Base-by-base conservation (phyloP, 192 early-diverging fungal species). In the Lobosporangium transversale region DNA sequence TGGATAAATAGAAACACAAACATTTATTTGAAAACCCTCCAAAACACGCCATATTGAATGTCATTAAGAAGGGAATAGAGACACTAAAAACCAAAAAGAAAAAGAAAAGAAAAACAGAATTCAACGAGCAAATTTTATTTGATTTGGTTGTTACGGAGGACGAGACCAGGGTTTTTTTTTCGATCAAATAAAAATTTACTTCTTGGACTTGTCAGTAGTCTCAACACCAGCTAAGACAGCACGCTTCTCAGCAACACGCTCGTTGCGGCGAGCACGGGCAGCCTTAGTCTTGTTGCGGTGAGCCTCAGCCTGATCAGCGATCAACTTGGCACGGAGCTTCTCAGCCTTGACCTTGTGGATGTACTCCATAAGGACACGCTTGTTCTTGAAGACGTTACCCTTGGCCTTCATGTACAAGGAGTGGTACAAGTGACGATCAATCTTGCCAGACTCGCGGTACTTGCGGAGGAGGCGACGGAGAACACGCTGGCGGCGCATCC, bases 321-420 rank as follows among this genome's bases (percentile, higher is more conserved):
- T 86, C 62, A 90, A 69, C 91, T 95, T 93, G 69, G 89, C 86
- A 89, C 97, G 93, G 64, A 91, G 84, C 85, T 97, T 95, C 88
- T 98, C 96, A 51, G 97, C 94, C 93, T 98, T 98, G 79, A 92
- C 94, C 89, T 96, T 97, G 90, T 97, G 95, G 86, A 98, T 98
- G 87, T 94, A 94, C 87, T 98, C 97, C 94, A 98, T 98, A 47
- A 98, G 83, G 66, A 98, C 97, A 86, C 97, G 93, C 93, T 98
- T 98, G 94, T 97, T 98, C 93, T 98, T 98, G 90, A 98, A 98
- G 61, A 94, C 94, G 87, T 97, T 97, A 97, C 97, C 97, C 94
- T 98, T 98, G 62, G 95, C 88, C 90, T 97, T 97, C 80, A 96
- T 81, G 91, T 98, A 98, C 74, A 98, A 89, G 78, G 87, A 83